Conservation (phyloP, 192 early-diverging fungal species). For the Phycomyces blakesleeanus region DNA sequence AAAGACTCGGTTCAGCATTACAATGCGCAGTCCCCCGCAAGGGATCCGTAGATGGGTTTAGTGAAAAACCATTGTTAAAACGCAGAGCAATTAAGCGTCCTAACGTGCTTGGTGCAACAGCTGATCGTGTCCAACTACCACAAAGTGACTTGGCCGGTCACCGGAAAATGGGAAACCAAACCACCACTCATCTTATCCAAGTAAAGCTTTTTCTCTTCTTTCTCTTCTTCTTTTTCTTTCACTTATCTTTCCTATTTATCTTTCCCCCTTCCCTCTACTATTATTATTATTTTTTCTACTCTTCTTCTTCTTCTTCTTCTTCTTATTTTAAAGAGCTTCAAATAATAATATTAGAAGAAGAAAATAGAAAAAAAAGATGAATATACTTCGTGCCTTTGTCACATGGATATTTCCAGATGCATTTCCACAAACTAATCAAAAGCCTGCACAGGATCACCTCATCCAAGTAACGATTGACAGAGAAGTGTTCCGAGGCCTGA, state of each 20-base stretch:
- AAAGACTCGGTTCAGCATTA: too few species aligned
- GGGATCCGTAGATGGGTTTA: too few species aligned
- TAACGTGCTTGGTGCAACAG: not conserved
- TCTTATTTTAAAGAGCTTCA: too few species aligned
- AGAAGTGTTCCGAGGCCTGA: slow-evolving; percentile 3
- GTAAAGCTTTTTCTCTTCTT: not conserved
- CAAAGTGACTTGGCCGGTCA: not conserved
- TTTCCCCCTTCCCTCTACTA: not conserved
- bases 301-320: not conserved
- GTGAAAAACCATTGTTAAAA: not conserved
- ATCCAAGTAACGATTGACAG: slow-evolving; percentile 17
- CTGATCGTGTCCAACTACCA: not conserved
- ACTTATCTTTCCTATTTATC: not conserved
- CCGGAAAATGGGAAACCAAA: not conserved
- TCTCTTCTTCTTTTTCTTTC: not conserved
- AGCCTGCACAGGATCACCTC: not conserved
- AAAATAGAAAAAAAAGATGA: too few species aligned
- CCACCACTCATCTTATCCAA: not conserved
- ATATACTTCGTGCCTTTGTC: too few species aligned
- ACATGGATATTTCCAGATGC: too few species aligned
- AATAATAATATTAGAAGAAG: too few species aligned
- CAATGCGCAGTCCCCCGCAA: too few species aligned
- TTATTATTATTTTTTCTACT: not conserved
- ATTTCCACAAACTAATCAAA: not conserved
- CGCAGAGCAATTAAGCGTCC: not conserved